Percentiles rank a stretch among this genome's conserved stretches.
Evolutionary conservation across 2,329 filamentous ascomycete species (phyloP).

Genomic region (Fusarium dlaminii): DNA sequence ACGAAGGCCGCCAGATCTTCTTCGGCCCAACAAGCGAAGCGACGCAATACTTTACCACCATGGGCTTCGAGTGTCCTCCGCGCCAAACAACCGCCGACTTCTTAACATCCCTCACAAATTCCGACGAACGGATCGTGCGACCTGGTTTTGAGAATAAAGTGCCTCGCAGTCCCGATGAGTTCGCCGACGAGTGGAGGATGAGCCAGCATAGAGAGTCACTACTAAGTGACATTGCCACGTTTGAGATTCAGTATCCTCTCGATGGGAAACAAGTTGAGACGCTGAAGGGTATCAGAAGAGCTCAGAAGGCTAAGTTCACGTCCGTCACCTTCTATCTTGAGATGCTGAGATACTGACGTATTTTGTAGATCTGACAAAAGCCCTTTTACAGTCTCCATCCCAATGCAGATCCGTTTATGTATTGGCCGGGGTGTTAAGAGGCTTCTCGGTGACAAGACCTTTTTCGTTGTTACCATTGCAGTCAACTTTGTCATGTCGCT

Average conservation of each 20-base stretch:
- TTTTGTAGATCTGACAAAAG: constrained; percentile 21
- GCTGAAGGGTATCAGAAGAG: constrained; percentile 2
- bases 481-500: constrained; percentile 25
- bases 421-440: constrained; percentile 44
- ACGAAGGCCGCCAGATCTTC: constrained; percentile 73
- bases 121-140: constrained; percentile 45
- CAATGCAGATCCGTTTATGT: constrained; percentile 55
- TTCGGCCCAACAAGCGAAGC: constrained; percentile 28
- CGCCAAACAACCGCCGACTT: constrained; percentile 77
- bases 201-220: constrained; percentile 37
- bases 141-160: constrained; percentile 41
- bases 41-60: constrained; percentile 39
- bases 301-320: constrained; percentile 23
- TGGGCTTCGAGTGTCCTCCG: constrained; percentile 65
- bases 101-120: constrained; percentile 62
- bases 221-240: constrained; percentile 44
- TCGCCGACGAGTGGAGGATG: constrained; percentile 46
- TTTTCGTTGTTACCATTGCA: constrained; percentile 18
- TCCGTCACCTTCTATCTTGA: accelerated
- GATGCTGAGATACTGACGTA: background rate
- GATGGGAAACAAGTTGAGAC: constrained; percentile 32
- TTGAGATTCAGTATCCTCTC: constrained; percentile 34
- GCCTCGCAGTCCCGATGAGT: constrained; percentile 49
- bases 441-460: constrained; percentile 29
- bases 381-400: constrained; percentile 57